Conservation (phyloP, 805 yeast species). For the Lachancea quebecensis region DNA sequence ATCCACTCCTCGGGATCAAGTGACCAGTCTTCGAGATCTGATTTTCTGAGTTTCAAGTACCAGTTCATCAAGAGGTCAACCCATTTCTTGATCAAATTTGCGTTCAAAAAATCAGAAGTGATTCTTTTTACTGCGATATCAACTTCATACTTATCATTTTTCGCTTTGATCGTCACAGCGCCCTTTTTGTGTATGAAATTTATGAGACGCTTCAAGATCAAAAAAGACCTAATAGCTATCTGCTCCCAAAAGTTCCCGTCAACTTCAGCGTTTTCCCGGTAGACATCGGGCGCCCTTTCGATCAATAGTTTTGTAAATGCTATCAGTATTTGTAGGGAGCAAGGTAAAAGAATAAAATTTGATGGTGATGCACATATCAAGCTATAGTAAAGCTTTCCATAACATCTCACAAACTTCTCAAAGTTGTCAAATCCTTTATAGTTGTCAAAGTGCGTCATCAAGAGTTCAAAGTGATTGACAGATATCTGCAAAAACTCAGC, state of each 20-base stretch:
- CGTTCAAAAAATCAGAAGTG: slow-evolving; percentile 50
- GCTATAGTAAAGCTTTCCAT: slow-evolving; percentile 64
- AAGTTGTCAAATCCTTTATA: slow-evolving; percentile 35
- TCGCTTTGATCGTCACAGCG: slow-evolving; percentile 56
- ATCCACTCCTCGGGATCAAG: slow-evolving; percentile 92
- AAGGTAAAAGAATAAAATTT: slow-evolving; percentile 61
- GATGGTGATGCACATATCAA: slow-evolving; percentile 57
- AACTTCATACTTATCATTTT: slow-evolving; percentile 59
- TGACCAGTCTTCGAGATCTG: slow-evolving; percentile 76
- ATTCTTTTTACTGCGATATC: slow-evolving; percentile 48
- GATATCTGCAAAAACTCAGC: slow-evolving; percentile 53
- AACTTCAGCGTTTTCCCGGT: slow-evolving; percentile 44
- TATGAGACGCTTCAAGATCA: slow-evolving; percentile 58
- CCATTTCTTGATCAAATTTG: slow-evolving; percentile 47
- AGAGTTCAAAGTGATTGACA: slow-evolving; percentile 51
- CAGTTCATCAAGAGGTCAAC: slow-evolving; percentile 62
- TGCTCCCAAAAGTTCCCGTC: slow-evolving; percentile 67
- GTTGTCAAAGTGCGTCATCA: slow-evolving; percentile 50
- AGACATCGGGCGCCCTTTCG: slow-evolving; percentile 57
- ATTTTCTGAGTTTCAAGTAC: slow-evolving; percentile 67
- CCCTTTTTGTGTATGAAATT: slow-evolving; percentile 59
- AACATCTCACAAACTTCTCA: slow-evolving; percentile 68
- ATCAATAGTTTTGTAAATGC: slow-evolving; percentile 55
- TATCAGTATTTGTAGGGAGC: slow-evolving; percentile 53
- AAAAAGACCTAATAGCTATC: slow-evolving; percentile 57